Conservation (phyloP, 192 early-diverging fungal species). For the Piromyces finnis region DNA sequence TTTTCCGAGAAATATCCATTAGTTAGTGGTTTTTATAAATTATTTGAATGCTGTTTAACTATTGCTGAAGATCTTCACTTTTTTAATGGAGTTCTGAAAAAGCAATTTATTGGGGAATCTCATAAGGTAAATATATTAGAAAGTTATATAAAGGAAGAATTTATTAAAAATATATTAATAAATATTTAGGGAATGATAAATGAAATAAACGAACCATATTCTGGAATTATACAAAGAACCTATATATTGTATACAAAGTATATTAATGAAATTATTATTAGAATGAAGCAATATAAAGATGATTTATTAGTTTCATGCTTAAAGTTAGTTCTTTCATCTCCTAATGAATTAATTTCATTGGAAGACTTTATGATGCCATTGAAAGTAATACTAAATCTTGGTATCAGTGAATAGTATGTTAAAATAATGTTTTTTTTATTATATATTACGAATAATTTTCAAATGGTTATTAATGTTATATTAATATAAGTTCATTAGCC, state of each 20-base stretch:
- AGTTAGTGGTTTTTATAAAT: slow-evolving; percentile 57
- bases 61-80: background rate
- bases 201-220: background rate
- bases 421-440: too few relatives aligned
- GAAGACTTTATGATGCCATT: slow-evolving; percentile 31
- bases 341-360: slow-evolving; percentile 31
- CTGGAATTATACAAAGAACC: background rate
- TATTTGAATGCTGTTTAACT: slow-evolving; percentile 18
- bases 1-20: slow-evolving; percentile 34
- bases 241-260: slow-evolving; percentile 28
- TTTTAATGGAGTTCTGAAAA: background rate
- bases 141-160: background rate
- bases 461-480: too few relatives aligned
- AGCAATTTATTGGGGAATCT: background rate
- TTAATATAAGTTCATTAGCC: slow-evolving; percentile 44
- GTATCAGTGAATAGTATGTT: slow-evolving; percentile 15
- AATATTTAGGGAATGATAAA: background rate
- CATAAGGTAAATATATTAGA: background rate
- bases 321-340: slow-evolving; percentile 36
- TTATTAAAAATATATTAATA: background rate
- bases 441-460: too few relatives aligned
- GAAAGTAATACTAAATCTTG: slow-evolving; percentile 41
- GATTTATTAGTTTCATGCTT: slow-evolving; percentile 53
- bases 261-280: slow-evolving; percentile 32
- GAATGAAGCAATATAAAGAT: slow-evolving; percentile 50